Evolutionary conservation across 1,284 basidiomycete genomes (phyloP), one percentile per base, ranked within the genome.

Genomic region (Somion occarium): DNA sequence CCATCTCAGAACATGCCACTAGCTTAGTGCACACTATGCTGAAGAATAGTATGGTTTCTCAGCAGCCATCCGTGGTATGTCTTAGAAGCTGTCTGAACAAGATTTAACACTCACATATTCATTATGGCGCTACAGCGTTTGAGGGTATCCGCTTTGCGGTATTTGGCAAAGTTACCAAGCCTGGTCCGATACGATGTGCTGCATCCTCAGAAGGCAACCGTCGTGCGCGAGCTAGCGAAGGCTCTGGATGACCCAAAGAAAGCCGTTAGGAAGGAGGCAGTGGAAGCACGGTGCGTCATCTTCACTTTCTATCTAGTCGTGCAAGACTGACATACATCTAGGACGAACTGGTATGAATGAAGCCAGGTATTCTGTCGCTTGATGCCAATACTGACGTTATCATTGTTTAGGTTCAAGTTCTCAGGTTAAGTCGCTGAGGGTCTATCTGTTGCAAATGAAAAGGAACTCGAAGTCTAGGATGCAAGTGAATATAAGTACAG

Each of bases 181-280:
- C 76, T 83, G 22, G 81, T 95, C 49, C 82, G 86, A 44, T 94
- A 89, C 66, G 86, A 91, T 59, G 71, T 85, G 20, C 72, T 97
- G 49, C 88, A 91, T 61, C 83, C 85, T 4, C 76, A 82, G 61
- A 95, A 91, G 67, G 57, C 76, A 1, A 68, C 65, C 0, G 90
- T 98, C 7, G 68, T 98, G 46, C 81, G 82, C 30, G 83, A 87
- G 51, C 74, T 99, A 23, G 86, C 78, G 0, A 78, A 74, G 51
- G 80, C 78, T 7, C 67, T 97, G 43, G 95, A 98, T 64, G 95
- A 98, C 68, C 88, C 88, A 2, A 88, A 87, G 62, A 75, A 88
- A 53, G 69, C 70, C 1, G 93, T 98, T 5, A 74, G 94, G 41
- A 85, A 82, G 60, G 89, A 90, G 61, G 94, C 93, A 0, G 95